These are phyloP conservation scores for Neurospora sublineolata DNA, from an alignment of 495 filamentous ascomycete species.

Conservation along the genomic window DNA sequence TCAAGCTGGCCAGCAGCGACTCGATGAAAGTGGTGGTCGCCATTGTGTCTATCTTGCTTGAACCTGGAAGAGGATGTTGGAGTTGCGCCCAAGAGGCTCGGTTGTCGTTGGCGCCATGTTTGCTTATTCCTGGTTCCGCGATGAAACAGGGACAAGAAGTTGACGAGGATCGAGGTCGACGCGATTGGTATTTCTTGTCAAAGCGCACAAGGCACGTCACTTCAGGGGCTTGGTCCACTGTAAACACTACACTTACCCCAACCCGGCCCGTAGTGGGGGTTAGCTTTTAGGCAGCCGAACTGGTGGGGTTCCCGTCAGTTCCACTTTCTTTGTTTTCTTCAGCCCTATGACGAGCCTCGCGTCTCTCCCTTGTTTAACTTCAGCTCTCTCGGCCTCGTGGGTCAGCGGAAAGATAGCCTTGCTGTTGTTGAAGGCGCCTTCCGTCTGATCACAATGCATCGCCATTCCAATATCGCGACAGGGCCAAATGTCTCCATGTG, in stretches of 20 bases:
- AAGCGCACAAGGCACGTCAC: neutral
- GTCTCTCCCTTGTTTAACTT: neutral
- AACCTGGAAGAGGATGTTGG: neutral
- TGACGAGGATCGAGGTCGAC: neutral
- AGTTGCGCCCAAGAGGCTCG: neutral
- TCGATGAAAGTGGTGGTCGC: constrained; percentile 13
- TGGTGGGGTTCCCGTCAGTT: neutral
- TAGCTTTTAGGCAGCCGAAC: neutral
- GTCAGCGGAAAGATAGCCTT: neutral
- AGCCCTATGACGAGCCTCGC: neutral
- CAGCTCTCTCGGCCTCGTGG: neutral
- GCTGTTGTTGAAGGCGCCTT: neutral
- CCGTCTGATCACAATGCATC: neutral
- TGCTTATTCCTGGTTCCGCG: neutral
- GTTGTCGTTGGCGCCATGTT: neutral
- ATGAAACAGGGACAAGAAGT: neutral
- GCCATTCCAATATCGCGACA: neutral
- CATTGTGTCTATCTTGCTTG: neutral
- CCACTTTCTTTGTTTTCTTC: neutral
- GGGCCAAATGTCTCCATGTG: neutral
- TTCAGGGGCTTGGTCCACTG: neutral
- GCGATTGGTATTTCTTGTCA: neutral
- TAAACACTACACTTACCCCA: neutral
- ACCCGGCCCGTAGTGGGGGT: neutral
- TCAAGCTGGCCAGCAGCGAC: constrained; percentile 13